These are phyloP conservation scores for Sugiyamaella floridensis DNA, from an alignment of 805 yeast genomes.

Conservation along the genomic window DNA sequence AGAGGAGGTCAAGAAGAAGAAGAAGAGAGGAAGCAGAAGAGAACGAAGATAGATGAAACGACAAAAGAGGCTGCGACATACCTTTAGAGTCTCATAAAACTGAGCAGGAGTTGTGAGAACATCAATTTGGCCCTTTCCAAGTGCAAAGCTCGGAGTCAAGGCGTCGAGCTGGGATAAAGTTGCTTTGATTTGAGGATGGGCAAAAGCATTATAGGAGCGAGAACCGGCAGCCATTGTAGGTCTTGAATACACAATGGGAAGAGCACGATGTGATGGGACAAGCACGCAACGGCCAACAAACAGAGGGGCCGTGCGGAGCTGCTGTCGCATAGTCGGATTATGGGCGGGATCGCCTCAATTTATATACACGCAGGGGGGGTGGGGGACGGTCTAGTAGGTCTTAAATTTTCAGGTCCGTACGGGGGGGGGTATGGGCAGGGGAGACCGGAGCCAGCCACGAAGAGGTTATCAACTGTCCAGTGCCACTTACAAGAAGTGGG, in stretches of 20 bases:
- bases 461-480: too few species aligned
- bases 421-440: background rate
- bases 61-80: too few species aligned
- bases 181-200: constrained; percentile 18
- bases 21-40: background rate
- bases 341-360: background rate
- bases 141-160: constrained; percentile 60
- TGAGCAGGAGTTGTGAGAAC: constrained; percentile 58
- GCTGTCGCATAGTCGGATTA: background rate
- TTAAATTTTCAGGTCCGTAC: background rate
- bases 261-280: background rate
- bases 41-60: too few species aligned
- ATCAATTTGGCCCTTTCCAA: constrained; percentile 49
- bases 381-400: too few species aligned
- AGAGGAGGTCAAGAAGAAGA: background rate
- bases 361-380: background rate
- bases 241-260: background rate
- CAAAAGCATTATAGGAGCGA: constrained; percentile 4
- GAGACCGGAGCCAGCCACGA: too few species aligned
- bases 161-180: constrained; percentile 45
- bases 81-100: constrained; percentile 60
- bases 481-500: too few species aligned
- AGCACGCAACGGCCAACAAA: background rate
- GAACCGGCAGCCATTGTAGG: background rate
- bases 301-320: background rate